A percentile compares a stretch with the other conserved stretches of the same genome.
Conservation (phyloP, 371 early-diverging fungal genomes). For the Zopfochytrium polystomum region DNA sequence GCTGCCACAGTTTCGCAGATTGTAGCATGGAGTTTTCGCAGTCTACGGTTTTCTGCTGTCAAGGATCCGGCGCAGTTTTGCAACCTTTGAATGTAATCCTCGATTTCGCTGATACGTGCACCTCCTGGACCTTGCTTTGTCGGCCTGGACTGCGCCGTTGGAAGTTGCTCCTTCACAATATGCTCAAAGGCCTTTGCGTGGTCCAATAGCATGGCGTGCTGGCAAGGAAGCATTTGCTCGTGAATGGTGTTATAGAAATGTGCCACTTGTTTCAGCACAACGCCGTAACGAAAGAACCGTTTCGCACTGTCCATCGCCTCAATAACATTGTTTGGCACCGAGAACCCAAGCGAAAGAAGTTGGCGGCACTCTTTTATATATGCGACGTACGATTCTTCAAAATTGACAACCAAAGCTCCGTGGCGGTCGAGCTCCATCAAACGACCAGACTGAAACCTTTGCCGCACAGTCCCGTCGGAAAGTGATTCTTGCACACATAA, state of each 20-base stretch:
- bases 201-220: conserved; percentile 49
- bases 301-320: conserved; percentile 41
- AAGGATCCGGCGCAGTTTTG: conserved; percentile 40
- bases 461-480: conserved; percentile 16
- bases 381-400: conserved; percentile 40
- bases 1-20: conserved; percentile 36
- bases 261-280: conserved; percentile 53
- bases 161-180: conserved; percentile 41
- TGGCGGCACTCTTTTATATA: conserved; percentile 47
- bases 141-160: conserved; percentile 6
- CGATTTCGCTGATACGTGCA: conserved; percentile 28
- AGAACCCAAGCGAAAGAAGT: conserved; percentile 41
- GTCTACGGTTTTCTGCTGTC: conserved; percentile 40
- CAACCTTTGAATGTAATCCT: conserved; percentile 42
- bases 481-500: conserved; percentile 26
- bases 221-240: conserved; percentile 52
- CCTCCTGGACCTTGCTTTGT: neutral
- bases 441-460: conserved; percentile 21
- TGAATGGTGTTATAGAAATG: conserved; percentile 61
- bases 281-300: conserved; percentile 43
- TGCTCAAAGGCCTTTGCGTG: conserved; percentile 50
- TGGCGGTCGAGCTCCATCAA: conserved; percentile 49
- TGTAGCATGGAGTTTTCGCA: conserved; percentile 41
- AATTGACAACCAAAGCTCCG: conserved; percentile 48
- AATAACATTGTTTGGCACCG: conserved; percentile 39